Conservation (phyloP, 768 basidiomycete species). For the Cyclocybe cylindracea region DNA sequence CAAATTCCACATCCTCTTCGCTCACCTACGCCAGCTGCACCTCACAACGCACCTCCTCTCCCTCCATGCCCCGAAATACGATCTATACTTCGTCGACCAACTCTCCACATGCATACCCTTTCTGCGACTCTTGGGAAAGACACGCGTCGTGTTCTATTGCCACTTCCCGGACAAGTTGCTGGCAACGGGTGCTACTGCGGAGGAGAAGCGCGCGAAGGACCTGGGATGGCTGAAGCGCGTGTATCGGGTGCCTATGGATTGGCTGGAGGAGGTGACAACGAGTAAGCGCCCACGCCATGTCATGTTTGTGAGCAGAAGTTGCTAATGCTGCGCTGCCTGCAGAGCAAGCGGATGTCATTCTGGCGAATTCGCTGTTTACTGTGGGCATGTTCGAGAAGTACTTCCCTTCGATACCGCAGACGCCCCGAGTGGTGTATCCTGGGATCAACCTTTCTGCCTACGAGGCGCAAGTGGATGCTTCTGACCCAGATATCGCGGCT, state of each 20-base stretch:
- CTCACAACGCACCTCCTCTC: constrained; percentile 67
- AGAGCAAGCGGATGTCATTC: constrained; percentile 89
- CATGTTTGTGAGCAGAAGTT: background rate
- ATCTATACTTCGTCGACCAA: constrained; percentile 95
- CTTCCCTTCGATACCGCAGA: constrained; percentile 64
- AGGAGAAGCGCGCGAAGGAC: constrained; percentile 45
- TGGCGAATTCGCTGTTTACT: constrained; percentile 92
- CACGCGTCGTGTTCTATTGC: constrained; percentile 94
- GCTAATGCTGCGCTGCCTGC: constrained; percentile 5
- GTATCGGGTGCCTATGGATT: constrained; percentile 90
- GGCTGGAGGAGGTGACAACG: constrained; percentile 87
- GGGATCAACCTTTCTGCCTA: constrained; percentile 87
- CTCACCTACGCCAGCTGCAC: constrained; percentile 87
- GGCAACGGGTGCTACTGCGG: constrained; percentile 66
- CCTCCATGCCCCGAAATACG: constrained; percentile 52
- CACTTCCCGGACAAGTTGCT: constrained; percentile 97
- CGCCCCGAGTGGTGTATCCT: constrained; percentile 88
- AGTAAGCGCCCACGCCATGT: constrained; percentile 44
- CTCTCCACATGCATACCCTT: constrained; percentile 91
- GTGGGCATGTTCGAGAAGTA: constrained; percentile 75
- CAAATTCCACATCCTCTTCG: constrained; percentile 86
- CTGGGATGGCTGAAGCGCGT: constrained; percentile 62
- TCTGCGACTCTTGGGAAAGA: constrained; percentile 62
- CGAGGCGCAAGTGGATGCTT: constrained; percentile 40
- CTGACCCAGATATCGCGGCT: constrained; percentile 52